Conservation (phyloP, 1,139 yeast species). For the Geotrichum histeridarum region DNA sequence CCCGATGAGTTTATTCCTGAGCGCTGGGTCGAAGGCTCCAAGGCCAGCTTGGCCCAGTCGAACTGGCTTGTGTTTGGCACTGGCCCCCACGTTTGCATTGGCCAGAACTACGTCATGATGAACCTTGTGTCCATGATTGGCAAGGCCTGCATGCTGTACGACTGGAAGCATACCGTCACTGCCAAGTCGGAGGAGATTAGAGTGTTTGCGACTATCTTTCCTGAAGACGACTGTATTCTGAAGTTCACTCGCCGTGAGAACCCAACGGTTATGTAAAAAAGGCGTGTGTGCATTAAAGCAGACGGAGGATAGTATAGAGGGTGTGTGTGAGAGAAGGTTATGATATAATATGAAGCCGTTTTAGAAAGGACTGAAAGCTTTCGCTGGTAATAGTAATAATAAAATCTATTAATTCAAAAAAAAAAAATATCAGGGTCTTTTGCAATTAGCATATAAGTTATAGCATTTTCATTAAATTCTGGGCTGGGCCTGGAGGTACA, state of each 20-base stretch:
- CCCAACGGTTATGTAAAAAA: conserved; percentile 17
- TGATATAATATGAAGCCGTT: neutral
- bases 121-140: conserved; percentile 87
- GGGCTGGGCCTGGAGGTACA: conserved; percentile 38
- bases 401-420: neutral
- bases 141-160: conserved; percentile 73
- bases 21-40: conserved; percentile 74
- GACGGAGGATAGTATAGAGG: neutral
- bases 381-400: neutral
- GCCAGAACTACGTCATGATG: conserved; percentile 88
- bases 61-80: conserved; percentile 97
- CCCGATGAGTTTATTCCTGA: conserved; percentile 95
- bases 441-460: too few species aligned
- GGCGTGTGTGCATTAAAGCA: neutral
- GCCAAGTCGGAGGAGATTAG: conserved; percentile 82
- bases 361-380: neutral
- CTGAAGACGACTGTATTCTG: conserved; percentile 85
- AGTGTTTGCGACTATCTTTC: conserved; percentile 97
- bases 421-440: neutral
- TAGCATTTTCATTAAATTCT: neutral
- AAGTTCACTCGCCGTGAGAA: conserved; percentile 48
- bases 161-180: conserved; percentile 77
- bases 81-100: conserved; percentile 94
- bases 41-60: conserved; percentile 59
- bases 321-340: neutral